Evolutionary conservation across 352 stramenopile species (phyloP), one percentile per base, ranked within the genome.

Genomic region (Thraustotheca clavata): DNA sequence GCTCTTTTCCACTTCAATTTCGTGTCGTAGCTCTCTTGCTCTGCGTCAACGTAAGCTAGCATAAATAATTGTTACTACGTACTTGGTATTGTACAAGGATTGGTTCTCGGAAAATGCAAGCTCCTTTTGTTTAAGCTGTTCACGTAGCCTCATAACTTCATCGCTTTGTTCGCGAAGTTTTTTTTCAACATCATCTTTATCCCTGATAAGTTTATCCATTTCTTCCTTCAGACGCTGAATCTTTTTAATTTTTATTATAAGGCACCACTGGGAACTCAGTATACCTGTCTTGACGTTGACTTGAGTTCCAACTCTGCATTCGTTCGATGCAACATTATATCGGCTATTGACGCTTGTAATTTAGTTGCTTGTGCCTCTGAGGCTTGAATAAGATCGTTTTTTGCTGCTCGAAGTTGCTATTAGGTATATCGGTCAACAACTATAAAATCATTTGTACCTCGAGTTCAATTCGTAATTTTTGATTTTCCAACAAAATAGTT

Each of bases 71-170:
- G 0, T 6, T 12, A 4, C 16, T 16, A 16, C 69, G 27, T 65
- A 89, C 80, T 86, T 89, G 47, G 69, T 60, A 0, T 73, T 73
- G 31, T 83, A 50, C 4, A 76, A 62, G 55, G 77, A 82, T 66
- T 91, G 83, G 40, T 72, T 88, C 49, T 63, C 79, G 29, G 83
- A 66, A 26, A 87, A 69, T n/a, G 87, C 69, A 9, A 72, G 46
- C 12, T 89, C 83, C 41, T 89, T 89, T 63, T 90, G 83, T 59
- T 86, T 87, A 9, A 90, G 48, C 49, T 92, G 80, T 1, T 87
- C 81, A 27, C 79, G 79, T 24, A 89, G 52, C 57, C 71, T 68
- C 38, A 90, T 79, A 39, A 65, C 74, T 39, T 91, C 81, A n/a
- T 72, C 76, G 7, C 46, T 52, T 16, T 76, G 34, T 39, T 88